phyloP scores from a whole-genome alignment of 495 filamentous ascomycete genomes.

The Tetracladium marchalianum region DNA sequence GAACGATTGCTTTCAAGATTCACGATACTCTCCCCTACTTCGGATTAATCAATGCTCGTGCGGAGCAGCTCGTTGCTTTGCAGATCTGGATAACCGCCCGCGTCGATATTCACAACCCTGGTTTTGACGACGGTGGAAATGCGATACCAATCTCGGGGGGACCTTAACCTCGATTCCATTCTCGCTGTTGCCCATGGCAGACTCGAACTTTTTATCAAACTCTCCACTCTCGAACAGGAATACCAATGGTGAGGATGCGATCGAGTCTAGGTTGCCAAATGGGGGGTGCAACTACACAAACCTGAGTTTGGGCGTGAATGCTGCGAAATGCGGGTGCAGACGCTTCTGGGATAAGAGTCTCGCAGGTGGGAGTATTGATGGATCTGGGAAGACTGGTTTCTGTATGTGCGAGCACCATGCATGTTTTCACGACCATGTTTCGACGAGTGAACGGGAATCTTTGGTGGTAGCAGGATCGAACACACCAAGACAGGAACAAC shows the following conservation, averaged over 20 bases:
- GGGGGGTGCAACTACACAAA: constrained; percentile 58
- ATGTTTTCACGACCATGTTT: constrained; percentile 48
- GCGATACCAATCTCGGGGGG: constrained; percentile 9
- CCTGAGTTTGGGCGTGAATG: constrained; percentile 29
- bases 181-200: constrained; percentile 35
- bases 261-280: constrained; percentile 29
- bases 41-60: constrained; percentile 5
- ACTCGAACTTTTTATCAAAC: constrained; percentile 32
- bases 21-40: background rate
- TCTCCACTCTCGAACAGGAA: constrained; percentile 40
- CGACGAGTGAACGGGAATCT: background rate
- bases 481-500: constrained; percentile 17
- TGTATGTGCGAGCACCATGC: constrained; percentile 68
- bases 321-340: constrained; percentile 51
- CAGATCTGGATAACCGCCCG: constrained; percentile 11
- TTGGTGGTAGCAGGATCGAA: background rate
- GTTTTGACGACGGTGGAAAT: constrained; percentile 1
- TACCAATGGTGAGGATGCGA: constrained; percentile 28
- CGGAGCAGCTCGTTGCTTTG: background rate
- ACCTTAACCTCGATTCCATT: constrained; percentile 4
- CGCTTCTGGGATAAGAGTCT: constrained; percentile 48
- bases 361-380: constrained; percentile 15
- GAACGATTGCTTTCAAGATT: background rate
- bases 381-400: constrained; percentile 26
- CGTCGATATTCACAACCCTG: constrained; percentile 4